Conservation (phyloP, 441 rosid species). For the Pelargonium myrrhifolium region DNA sequence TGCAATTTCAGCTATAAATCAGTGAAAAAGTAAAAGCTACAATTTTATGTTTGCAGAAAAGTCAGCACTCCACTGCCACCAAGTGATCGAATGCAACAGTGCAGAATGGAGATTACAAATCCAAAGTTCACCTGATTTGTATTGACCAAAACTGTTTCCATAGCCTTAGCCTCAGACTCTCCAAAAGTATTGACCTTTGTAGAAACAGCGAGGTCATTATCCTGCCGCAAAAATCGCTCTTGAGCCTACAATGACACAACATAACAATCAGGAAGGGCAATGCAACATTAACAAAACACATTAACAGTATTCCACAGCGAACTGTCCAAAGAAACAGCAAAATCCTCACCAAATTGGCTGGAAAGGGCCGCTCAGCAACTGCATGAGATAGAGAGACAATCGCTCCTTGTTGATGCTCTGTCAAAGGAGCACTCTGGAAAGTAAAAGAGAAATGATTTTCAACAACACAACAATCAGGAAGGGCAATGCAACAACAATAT, state of each 20-base stretch:
- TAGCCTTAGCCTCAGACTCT: slow-evolving; percentile 41
- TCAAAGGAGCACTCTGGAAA: slow-evolving; percentile 65
- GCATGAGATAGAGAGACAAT: slow-evolving; percentile 56
- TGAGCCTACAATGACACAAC: slow-evolving; percentile 38
- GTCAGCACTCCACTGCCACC: no score
- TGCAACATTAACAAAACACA: no score
- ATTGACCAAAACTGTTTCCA: slow-evolving; percentile 78
- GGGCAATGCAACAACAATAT: neutral
- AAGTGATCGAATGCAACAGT: no score
- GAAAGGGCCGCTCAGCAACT: slow-evolving; percentile 79
- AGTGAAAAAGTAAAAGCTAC: no score
- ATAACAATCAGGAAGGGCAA: no score
- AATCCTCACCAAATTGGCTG: slow-evolving; percentile 52
- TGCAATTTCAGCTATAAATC: no score
- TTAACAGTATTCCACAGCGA: no score
- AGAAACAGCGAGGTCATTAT: slow-evolving; percentile 58
- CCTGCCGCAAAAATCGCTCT: slow-evolving; percentile 47
- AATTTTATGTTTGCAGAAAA: no score
- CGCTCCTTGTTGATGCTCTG: slow-evolving; percentile 81
- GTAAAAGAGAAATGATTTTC: slow-evolving; percentile 1
- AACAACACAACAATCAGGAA: neutral
- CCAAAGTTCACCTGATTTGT: slow-evolving; percentile 59
- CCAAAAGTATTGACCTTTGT: slow-evolving; percentile 38
- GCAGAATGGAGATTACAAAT: neutral
- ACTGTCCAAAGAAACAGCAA: neutral